Evolutionary conservation across 257 asterid genomes (phyloP), one percentile per base, ranked within the genome.

Genomic region (Solanum infundibuliforme): DNA sequence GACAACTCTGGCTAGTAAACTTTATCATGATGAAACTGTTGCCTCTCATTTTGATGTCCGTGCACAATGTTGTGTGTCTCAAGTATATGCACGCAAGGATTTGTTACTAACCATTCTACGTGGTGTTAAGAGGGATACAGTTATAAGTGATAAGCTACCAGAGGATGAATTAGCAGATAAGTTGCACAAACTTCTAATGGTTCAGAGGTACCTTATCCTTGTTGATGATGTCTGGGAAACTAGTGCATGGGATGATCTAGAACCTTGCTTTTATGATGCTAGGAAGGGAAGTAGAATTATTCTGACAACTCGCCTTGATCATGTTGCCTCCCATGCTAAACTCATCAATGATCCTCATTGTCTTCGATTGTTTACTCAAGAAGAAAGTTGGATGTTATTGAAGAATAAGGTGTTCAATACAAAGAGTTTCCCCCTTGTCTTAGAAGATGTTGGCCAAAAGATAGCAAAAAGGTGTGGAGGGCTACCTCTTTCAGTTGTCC

Each of bases 191-290:
- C 25, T 35, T 89, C 86, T 91, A 34, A 2, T 48, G 21, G 60
- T 5, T 48, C 21, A 87, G 58, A 88, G 90, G 71, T 93, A 87
- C 74, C 87, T 93, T 1, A 68, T 93, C 41, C 87, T 93, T 1
- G 23, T 91, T 55, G 95, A 92, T 89, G 95, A 93, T 89, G 18
- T 93, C 8, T 92, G 95, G 94, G 12, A 62, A 46, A 31, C 86
- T 11, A 14, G 16, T 10, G 89, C 16, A 12, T 91, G 92, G 93
- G 23, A 86, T 60, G 91, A 55, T 7, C 21, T 41, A 14, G 0
- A 1, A 0, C 20, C 0, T 2, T 13, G 84, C 16, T 79, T 79
- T 1, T 36, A 5, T 38, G 43, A 55, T 35, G 23, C 14, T 0
- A 14, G 36, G 0, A 82, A 90, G 43, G 77, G 94, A 71, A 92